Conservation (phyloP, 2,329 filamentous ascomycete genomes). For the Phaeoacremonium minimum region DNA sequence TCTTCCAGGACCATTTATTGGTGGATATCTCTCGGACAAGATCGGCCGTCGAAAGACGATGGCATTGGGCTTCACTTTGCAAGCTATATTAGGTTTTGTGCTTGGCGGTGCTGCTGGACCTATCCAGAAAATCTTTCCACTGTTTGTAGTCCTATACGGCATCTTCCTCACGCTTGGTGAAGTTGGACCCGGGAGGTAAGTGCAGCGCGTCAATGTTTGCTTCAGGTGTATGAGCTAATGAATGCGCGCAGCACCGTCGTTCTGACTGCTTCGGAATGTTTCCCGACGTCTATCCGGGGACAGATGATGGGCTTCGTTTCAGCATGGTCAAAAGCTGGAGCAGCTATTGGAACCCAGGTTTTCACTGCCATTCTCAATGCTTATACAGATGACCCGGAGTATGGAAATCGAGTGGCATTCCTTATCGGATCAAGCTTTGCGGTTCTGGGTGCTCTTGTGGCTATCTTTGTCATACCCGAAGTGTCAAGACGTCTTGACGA, state of each 20-base stretch:
- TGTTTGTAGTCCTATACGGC: conserved; percentile 47
- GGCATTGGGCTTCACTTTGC: conserved; percentile 41
- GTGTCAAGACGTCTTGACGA: conserved; percentile 33
- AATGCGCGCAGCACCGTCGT: conserved; percentile 24
- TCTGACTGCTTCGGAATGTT: conserved; percentile 37
- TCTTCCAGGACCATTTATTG: conserved; percentile 40
- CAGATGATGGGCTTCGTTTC: conserved; percentile 44
- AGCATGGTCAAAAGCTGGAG: conserved; percentile 43
- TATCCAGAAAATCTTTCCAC: conserved; percentile 40
- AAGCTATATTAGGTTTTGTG: conserved; percentile 42
- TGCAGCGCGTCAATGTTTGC: neutral
- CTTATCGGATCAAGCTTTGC: conserved; percentile 46
- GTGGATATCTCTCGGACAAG: conserved; percentile 41
- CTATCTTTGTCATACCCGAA: conserved; percentile 41
- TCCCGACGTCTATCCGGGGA: conserved; percentile 43
- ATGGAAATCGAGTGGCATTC: conserved; percentile 44
- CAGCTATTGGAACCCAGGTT: conserved; percentile 44
- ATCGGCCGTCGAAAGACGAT: conserved; percentile 46
- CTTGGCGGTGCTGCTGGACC: conserved; percentile 39
- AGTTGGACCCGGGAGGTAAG: conserved; percentile 42
- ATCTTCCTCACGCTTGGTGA: conserved; percentile 44
- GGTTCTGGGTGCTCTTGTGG: conserved; percentile 35
- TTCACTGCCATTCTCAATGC: conserved; percentile 45
- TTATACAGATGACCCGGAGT: conserved; percentile 29
- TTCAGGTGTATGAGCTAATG: too few relatives aligned